Base-by-base conservation (phyloP, 2,329 filamentous ascomycete genomes). In the Alternaria triticina region DNA sequence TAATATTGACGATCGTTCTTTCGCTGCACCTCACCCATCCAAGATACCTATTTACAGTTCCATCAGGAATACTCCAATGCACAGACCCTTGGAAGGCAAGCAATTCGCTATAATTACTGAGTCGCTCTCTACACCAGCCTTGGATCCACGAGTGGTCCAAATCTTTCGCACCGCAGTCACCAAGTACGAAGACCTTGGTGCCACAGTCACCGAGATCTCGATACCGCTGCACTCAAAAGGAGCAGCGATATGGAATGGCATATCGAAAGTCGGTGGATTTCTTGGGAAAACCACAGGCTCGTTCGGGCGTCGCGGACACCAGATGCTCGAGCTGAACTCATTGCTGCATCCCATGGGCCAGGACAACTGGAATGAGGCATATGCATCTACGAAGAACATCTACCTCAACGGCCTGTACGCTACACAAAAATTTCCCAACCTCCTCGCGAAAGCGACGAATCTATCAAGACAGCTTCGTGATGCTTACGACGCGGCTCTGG, bases 371-470 rank as follows among this genome's bases (percentile, higher is more conserved):
- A 80, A 86, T 43, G 82, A 84, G 36, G 79, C 85, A 1, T 86
- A 86, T 68, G 83, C 80, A 13, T 72, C 74, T 0, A 87, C 85
- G 0, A 87, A 86, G 64, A 87, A 87, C 66, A 85, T 85, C 5
- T 82, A 86, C 50, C 81, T 87, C 51, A 86, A 86, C 52, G 85
- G 85, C 0, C 68, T 84, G 0, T 86, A 86, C 54, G 78, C 85
- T 0, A 68, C 76, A 36, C 74, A 83, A 10, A 71, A 74, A 3
- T 84, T 85, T 60, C 85, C 84, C 0, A 75, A 79, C 1, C 71
- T 86, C 0, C 83, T 85, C 44, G 80, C 80, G n/a, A 85, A 85
- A 67, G 79, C 83, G 0, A 79, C 83, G n/a, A 86, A 86, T 67
- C 76, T 86, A 1, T 80, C 81, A 0, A 79, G 83, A 5, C 79